A percentile compares a stretch with the other conserved stretches of the same genome.
These are phyloP conservation scores for Ophiostoma tasmaniense DNA, from an alignment of 2,329 filamentous ascomycete genomes.

Conservation along the genomic window DNA sequence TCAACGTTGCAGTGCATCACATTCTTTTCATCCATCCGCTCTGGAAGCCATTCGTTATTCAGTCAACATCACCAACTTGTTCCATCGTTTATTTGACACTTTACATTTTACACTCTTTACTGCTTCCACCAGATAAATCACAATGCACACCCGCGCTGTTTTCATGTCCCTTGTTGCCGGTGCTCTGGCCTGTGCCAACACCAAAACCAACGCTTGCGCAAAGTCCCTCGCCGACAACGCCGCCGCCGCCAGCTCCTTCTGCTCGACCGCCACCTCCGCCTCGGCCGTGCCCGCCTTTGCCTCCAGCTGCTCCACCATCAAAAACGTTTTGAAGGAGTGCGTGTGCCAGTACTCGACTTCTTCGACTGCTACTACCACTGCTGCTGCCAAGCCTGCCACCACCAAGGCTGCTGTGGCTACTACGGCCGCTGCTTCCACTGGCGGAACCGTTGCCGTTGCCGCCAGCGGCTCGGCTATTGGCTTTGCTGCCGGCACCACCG, in stretches of 20 bases:
- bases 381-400: neutral
- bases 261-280: neutral
- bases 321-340: neutral
- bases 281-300: neutral
- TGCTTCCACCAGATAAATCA: neutral
- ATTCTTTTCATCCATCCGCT: neutral
- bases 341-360: neutral
- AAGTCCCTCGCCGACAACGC: neutral
- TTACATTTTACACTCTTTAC: neutral
- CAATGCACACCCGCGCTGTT: neutral
- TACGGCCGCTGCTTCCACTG: neutral
- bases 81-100: neutral
- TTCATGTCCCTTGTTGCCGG: constrained; percentile 1
- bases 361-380: neutral
- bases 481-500: neutral
- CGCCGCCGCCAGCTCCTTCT: neutral
- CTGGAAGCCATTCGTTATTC: neutral
- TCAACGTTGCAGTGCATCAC: neutral
- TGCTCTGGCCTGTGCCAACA: neutral
- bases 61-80: neutral
- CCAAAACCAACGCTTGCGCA: neutral
- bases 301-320: neutral
- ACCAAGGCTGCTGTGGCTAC: neutral
- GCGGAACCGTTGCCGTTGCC: neutral
- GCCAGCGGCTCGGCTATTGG: neutral